Evolutionary conservation across 169 alveolate genomes (phyloP), one percentile per base, ranked within the genome.

Genomic region (Theileria equi): DNA sequence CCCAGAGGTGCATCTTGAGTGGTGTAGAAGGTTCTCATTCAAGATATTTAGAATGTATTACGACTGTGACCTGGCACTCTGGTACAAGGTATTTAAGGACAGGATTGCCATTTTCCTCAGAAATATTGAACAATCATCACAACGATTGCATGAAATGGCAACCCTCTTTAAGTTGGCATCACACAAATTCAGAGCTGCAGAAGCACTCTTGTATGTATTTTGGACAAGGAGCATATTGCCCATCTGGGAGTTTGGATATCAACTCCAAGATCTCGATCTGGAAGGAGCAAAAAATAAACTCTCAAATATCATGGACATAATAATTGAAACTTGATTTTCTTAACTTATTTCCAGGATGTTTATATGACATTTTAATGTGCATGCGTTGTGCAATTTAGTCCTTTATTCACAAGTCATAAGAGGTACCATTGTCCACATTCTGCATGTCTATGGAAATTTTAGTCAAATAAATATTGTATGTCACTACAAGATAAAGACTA

Each of bases 21-120:
- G 86, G 86, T 77, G 86, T 48, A 65, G 86, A n/a, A 34, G 86
- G 0, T 77, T 77, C 62, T 77, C 81, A 52, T 60, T 6, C 38
- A 40, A 63, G 11, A 81, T 58, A 23, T 77, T 77, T 32, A 63
- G 59, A 16, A 77, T 77, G 86, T 47, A 60, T 25, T 77, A 48
- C 52, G 86, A 77, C 35, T 59, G 77, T 26, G 86, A 77, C 50
- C 68, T 77, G 13, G 81, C 77, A 5, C 60, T 77, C 28, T 77
- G 86, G 86, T 77, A 77, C 62, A 50, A 45, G 29, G 59, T 74
- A 54, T 64, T 63, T 54, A 45, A 54, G 23, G 84, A 74, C 40
- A 74, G 29, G 49, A 62, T 74, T 11, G 35, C 59, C 21, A 50
- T 45, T 28, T 74, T 67, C 59, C 60, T 64, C 16, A 29, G 19